These are phyloP conservation scores for Rhodotorula paludigena DNA, from an alignment of 768 basidiomycete species.

Conservation along the genomic window DNA sequence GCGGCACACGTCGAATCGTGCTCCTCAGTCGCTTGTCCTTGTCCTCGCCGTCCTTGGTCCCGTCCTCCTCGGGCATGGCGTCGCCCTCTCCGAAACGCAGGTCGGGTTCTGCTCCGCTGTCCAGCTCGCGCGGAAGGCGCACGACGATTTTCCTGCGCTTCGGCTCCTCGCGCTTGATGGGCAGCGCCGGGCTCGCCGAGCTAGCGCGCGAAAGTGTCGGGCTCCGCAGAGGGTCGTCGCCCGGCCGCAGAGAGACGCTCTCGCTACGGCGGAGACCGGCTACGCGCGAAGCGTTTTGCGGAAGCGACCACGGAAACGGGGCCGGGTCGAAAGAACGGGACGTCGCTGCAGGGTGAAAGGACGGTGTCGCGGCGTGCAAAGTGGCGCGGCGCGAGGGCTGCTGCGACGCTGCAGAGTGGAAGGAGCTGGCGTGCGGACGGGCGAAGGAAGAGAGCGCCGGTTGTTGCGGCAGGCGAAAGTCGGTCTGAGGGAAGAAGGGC, in stretches of 20 bases:
- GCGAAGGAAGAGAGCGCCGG: neutral
- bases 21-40: neutral
- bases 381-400: neutral
- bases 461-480: no score
- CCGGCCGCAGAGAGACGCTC: neutral
- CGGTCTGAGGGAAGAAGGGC: neutral
- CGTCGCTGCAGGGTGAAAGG: neutral
- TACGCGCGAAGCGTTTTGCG: neutral
- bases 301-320: neutral
- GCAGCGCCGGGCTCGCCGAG: neutral
- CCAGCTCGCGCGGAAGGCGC: constrained; percentile 5
- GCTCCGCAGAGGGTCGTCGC: neutral
- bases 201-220: neutral
- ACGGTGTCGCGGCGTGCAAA: constrained; percentile 20
- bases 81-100: no score
- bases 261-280: neutral
- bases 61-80: neutral
- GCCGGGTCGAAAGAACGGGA: neutral
- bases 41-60: neutral
- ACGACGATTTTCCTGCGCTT: constrained; percentile 28
- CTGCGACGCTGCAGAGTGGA: neutral
- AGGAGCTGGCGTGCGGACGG: neutral
- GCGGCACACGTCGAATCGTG: neutral
- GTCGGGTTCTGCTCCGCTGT: no score
- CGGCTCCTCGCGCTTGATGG: constrained; percentile 7